Percentiles rank a stretch among this genome's conserved stretches.
phyloP scores from a whole-genome alignment of 202 grass and related monocot genomes.

The Eragrostis tef region DNA sequence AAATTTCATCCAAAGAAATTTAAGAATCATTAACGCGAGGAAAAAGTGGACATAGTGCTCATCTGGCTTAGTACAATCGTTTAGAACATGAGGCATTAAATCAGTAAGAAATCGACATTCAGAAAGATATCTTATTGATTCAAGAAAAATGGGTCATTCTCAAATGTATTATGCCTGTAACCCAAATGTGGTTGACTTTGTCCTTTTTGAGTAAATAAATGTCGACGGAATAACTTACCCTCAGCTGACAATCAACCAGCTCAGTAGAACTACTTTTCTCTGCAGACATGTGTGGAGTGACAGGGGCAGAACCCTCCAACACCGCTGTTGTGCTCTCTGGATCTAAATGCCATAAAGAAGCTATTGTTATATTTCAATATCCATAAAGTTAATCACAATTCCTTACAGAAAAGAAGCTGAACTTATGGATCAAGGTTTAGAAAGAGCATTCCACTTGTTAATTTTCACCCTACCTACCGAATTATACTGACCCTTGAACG shows the following conservation, averaged over 20 bases:
- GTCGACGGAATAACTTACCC: slow-evolving; percentile 44
- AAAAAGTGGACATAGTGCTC: slow-evolving; percentile 45
- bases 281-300: slow-evolving; percentile 4
- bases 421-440: neutral
- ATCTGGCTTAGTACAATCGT: slow-evolving; percentile 48
- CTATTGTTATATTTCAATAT: slow-evolving; percentile 38
- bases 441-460: neutral
- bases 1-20: neutral
- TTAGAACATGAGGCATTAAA: slow-evolving; percentile 29
- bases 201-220: slow-evolving; percentile 29
- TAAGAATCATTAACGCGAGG: slow-evolving; percentile 21
- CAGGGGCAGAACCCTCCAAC: slow-evolving; percentile 41
- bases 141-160: neutral
- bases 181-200: neutral
- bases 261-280: slow-evolving; percentile 9
- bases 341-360: slow-evolving; percentile 24
- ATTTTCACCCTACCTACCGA: neutral
- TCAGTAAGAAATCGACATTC: neutral
- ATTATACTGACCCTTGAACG: neutral
- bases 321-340: slow-evolving; percentile 39
- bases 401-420: slow-evolving; percentile 35
- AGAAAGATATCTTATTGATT: neutral
- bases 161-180: slow-evolving; percentile 6
- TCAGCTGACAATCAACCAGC: slow-evolving; percentile 43
- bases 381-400: slow-evolving; percentile 6